Evolutionary conservation across 345 rosid genomes (phyloP), one percentile per base, ranked within the genome.

Genomic region (Aethionema arabicum): DNA sequence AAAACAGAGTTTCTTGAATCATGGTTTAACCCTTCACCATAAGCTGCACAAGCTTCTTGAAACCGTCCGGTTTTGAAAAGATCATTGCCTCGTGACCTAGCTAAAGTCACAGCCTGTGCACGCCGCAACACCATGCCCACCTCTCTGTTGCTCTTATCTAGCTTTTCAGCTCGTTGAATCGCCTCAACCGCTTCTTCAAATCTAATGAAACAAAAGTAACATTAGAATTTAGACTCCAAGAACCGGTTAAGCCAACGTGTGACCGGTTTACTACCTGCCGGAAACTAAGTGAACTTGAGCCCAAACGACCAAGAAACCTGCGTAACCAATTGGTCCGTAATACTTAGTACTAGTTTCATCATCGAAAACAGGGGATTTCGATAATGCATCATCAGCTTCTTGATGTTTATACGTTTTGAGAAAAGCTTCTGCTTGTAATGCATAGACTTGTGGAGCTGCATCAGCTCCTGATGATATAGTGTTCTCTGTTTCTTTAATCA

Each of bases 361-460:
- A 2, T 77, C 78, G 16, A 85, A 89, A 41, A 70, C 64, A 0
- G 98, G 90, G 49, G 83, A 78, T 21, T 67, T 77, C 8, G 57
- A 59, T 77, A 87, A 53, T 52, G 76, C 79, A 37, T 82, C 81
- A 11, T 80, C 85, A 0, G 98, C 98, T 11, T 87, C 90, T 68
- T 87, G 89, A 73, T 89, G 91, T 74, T 76, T 85, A 10, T 61
- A 73, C 10, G 75, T 78, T 77, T 75, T 92, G 54, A 92, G 21
- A 32, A 74, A 74, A 5, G 97, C 98, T 80, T 92, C 98, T 52
- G 97, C 91, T 87, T 89, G 90, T 72, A 92, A 70, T 46, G 95
- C 92, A 72, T 75, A 87, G 51, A 92, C 80, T 82, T 89, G 96
- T 11, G 87, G 88, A 4, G 95, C 98, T 29, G 96, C 82, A 75